Conservation (phyloP, 352 stramenopile species). For the Pythium rishiriense region DNA sequence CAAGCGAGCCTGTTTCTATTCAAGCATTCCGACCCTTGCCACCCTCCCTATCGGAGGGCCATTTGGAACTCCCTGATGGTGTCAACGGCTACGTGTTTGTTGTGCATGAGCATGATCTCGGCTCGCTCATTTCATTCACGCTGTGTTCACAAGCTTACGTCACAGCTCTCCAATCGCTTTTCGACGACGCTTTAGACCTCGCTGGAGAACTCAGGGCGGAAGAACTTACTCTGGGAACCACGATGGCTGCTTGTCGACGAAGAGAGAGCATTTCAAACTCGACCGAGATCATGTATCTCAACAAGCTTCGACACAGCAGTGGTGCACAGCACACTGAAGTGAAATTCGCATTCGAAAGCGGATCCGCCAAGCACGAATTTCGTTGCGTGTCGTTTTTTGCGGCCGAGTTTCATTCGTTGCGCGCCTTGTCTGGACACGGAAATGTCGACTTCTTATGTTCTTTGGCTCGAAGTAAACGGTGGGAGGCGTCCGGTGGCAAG, state of each 20-base stretch:
- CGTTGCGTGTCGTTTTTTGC: constrained; percentile 80
- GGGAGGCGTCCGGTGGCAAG: constrained; percentile 80
- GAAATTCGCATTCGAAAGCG: constrained; percentile 68
- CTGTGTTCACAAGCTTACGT: constrained; percentile 76
- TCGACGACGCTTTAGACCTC: constrained; percentile 52
- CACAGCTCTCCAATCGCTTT: constrained; percentile 65
- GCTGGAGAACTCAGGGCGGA: constrained; percentile 43
- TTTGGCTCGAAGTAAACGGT: constrained; percentile 72
- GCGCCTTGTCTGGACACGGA: constrained; percentile 56
- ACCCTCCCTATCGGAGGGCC: constrained; percentile 48
- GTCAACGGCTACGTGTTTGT: constrained; percentile 81
- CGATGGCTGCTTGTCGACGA: constrained; percentile 5
- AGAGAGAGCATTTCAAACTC: constrained; percentile 31
- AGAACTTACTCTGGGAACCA: constrained; percentile 23
- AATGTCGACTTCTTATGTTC: constrained; percentile 85
- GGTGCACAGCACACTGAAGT: constrained; percentile 81
- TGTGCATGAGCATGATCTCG: constrained; percentile 79
- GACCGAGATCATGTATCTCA: constrained; percentile 60
- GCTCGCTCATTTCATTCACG: constrained; percentile 80
- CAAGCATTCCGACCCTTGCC: constrained; percentile 49
- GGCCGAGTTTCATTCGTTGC: constrained; percentile 80
- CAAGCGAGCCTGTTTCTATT: constrained; percentile 23
- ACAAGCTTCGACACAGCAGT: constrained; percentile 53
- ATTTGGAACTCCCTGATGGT: constrained; percentile 70
- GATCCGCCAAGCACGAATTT: constrained; percentile 55